These are phyloP conservation scores for Phlebopus sp. DNA, from an alignment of 1,284 basidiomycete genomes.

Conservation along the genomic window DNA sequence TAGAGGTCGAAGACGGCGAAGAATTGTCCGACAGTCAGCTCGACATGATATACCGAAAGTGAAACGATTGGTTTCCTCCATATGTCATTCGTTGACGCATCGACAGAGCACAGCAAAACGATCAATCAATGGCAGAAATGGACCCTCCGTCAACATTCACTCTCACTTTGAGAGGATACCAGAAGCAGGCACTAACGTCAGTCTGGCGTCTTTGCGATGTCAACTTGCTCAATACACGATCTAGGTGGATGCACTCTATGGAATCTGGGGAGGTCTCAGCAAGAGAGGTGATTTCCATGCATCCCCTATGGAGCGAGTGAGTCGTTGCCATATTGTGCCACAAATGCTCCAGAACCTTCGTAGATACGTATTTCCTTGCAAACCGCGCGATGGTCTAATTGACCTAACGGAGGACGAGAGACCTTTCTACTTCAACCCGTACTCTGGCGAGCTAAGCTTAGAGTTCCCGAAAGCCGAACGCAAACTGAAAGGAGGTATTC, in stretches of 20 bases:
- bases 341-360: neutral
- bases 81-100: constrained; percentile 6
- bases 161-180: constrained; percentile 82
- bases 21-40: constrained; percentile 77
- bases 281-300: constrained; percentile 74
- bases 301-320: constrained; percentile 95
- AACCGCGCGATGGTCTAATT: constrained; percentile 52
- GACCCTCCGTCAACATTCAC: constrained; percentile 81
- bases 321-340: constrained; percentile 24
- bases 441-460: constrained; percentile 92
- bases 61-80: constrained; percentile 1
- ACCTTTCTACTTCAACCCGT: constrained; percentile 85
- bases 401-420: constrained; percentile 70
- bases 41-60: constrained; percentile 81
- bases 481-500: constrained; percentile 81
- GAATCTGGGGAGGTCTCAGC: constrained; percentile 74
- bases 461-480: constrained; percentile 83
- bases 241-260: constrained; percentile 90
- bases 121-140: constrained; percentile 75
- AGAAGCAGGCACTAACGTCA: constrained; percentile 87
- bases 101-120: constrained; percentile 78
- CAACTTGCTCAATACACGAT: neutral
- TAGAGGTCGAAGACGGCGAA: constrained; percentile 75
- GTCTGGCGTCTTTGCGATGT: constrained; percentile 15
- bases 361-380: constrained; percentile 68